Percentiles rank a stretch among this genome's conserved stretches.
These are phyloP conservation scores for Ogataea corticis DNA, from an alignment of 805 yeast species.

Conservation along the genomic window DNA sequence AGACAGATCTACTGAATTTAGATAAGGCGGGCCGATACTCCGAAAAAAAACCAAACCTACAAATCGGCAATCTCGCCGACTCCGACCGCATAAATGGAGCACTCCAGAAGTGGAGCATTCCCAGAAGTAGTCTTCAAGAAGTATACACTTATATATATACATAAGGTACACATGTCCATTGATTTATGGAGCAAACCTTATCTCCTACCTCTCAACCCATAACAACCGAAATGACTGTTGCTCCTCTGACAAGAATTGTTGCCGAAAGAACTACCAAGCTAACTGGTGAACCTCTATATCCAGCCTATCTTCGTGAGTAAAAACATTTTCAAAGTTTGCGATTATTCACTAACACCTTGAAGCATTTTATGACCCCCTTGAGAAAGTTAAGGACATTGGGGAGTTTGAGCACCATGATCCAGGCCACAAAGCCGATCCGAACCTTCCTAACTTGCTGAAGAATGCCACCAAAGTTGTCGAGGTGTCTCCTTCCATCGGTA, in stretches of 20 bases:
- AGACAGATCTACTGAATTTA: neutral
- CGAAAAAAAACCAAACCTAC: too few species aligned
- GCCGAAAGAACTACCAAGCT: constrained; percentile 12
- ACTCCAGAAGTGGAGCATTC: too few species aligned
- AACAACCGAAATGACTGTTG: constrained; percentile 6
- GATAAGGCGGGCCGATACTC: neutral
- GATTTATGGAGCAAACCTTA: too few species aligned
- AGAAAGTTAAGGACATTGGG: constrained; percentile 20
- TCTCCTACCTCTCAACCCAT: too few species aligned
- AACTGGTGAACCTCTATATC: constrained; percentile 16
- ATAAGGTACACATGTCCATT: too few species aligned
- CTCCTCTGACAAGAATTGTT: constrained; percentile 5
- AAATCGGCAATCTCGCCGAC: too few species aligned
- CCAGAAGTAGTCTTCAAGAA: too few species aligned
- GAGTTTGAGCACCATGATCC: constrained; percentile 18
- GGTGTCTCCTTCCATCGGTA: constrained; percentile 70
- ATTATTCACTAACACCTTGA: neutral
- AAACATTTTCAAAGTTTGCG: too few species aligned
- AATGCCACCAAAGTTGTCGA: constrained; percentile 26
- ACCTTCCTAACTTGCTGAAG: constrained; percentile 46
- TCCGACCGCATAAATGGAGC: too few species aligned
- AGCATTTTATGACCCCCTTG: constrained; percentile 22
- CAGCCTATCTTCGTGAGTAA: constrained; percentile 18
- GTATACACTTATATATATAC: too few species aligned
- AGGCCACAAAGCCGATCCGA: constrained; percentile 47